Percentiles rank a stretch among this genome's conserved stretches.
These are phyloP conservation scores for Alternaria alternata DNA, from an alignment of 2,329 filamentous ascomycete genomes.

Conservation along the genomic window DNA sequence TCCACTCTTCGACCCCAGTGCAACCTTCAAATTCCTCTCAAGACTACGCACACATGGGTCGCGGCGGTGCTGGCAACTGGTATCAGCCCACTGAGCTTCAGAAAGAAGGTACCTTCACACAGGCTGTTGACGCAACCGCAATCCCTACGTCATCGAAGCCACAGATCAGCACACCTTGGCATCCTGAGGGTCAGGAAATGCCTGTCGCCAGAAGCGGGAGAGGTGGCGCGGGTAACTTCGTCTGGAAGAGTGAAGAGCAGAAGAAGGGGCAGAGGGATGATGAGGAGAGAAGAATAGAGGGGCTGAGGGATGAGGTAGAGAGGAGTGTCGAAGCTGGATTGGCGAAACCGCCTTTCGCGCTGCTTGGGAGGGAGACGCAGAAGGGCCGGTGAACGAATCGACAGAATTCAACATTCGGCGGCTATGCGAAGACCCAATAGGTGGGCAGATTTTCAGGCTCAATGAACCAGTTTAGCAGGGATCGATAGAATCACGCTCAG, in stretches of 20 bases:
- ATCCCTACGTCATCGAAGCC: conserved; percentile 37
- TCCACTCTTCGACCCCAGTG: conserved; percentile 19
- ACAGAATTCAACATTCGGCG: not conserved
- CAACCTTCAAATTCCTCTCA: conserved; percentile 33
- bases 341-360: conserved; percentile 50
- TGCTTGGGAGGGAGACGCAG: conserved; percentile 47
- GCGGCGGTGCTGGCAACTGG: conserved; percentile 59
- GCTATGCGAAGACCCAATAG: not conserved
- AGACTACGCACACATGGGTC: conserved; percentile 55
- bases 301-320: conserved; percentile 49
- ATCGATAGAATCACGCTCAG: not conserved
- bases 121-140: conserved; percentile 39
- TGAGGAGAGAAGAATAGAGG: conserved; percentile 27
- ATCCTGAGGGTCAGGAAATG: conserved; percentile 44
- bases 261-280: conserved; percentile 36
- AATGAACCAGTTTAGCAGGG: not conserved
- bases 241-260: conserved; percentile 51
- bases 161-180: conserved; percentile 45
- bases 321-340: conserved; percentile 53
- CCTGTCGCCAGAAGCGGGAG: conserved; percentile 50
- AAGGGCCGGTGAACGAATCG: conserved; percentile 28
- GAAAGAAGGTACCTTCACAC: conserved; percentile 50
- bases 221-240: conserved; percentile 59
- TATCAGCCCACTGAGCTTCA: conserved; percentile 54
- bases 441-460: not conserved